These are phyloP conservation scores for Dactylonectria estremocensis DNA, from an alignment of 2,329 filamentous ascomycete species.

Conservation along the genomic window DNA sequence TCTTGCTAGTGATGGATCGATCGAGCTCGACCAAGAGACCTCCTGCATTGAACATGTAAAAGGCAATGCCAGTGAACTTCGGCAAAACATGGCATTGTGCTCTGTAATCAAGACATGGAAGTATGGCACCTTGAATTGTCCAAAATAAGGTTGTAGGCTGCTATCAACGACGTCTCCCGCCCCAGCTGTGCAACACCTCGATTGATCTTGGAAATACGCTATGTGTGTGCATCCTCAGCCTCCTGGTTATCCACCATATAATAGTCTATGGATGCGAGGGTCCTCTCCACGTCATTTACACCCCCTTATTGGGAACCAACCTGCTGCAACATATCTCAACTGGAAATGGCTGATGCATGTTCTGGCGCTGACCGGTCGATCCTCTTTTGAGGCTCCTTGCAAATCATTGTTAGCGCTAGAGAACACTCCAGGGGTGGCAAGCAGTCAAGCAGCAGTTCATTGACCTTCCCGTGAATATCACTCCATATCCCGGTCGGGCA, in stretches of 20 bases:
- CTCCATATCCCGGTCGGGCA: constrained; percentile 20
- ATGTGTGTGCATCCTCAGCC: constrained; percentile 16
- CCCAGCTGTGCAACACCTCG: constrained; percentile 16
- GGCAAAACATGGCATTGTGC: background rate
- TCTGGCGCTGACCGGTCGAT: constrained; percentile 22
- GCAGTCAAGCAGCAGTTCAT: constrained; percentile 10
- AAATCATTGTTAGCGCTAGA: constrained; percentile 20
- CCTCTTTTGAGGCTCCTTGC: constrained; percentile 29
- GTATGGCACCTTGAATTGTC: background rate
- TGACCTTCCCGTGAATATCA: constrained; percentile 14
- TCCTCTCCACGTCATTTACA: background rate
- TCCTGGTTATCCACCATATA: constrained; percentile 7
- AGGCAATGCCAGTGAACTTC: constrained; percentile 10
- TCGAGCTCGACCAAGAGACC: constrained; percentile 13
- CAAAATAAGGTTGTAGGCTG: constrained; percentile 5
- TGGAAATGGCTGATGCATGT: constrained; percentile 42
- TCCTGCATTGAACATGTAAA: constrained; percentile 43
- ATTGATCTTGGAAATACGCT: constrained; percentile 5
- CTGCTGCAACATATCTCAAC: constrained; percentile 40
- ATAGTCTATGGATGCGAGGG: background rate
- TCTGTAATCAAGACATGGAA: constrained; percentile 3
- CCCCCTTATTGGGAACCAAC: constrained; percentile 18
- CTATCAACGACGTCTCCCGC: constrained; percentile 1
- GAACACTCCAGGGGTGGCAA: background rate
- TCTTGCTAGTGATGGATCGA: constrained; percentile 36